A percentile compares a stretch with the other conserved stretches of the same genome.
These are phyloP conservation scores for Geotrichum klebahnii DNA, from an alignment of 1,139 yeast species.

Conservation along the genomic window DNA sequence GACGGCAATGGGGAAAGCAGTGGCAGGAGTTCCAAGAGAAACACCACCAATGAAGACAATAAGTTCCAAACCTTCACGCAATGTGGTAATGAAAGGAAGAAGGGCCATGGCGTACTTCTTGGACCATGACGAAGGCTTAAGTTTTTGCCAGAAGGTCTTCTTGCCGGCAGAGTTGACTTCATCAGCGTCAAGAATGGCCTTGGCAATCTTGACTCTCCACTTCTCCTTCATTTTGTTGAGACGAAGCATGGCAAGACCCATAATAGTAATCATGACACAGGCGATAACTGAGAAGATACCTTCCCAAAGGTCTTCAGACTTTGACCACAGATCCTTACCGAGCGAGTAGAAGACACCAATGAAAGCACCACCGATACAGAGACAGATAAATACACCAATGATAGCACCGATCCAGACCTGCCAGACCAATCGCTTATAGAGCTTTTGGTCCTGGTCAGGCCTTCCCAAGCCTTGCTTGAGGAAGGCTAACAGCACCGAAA, in stretches of 20 bases:
- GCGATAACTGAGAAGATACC: conserved; percentile 84
- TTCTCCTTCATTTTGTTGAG: conserved; percentile 86
- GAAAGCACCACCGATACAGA: conserved; percentile 76
- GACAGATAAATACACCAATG: conserved; percentile 67
- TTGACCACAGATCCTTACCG: conserved; percentile 78
- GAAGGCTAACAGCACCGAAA: conserved; percentile 84
- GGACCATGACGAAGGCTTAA: conserved; percentile 41
- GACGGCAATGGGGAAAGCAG: conserved; percentile 81
- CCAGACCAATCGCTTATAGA: conserved; percentile 57
- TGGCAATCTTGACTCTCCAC: conserved; percentile 87
- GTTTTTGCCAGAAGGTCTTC: conserved; percentile 35
- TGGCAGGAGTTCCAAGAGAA: conserved; percentile 67
- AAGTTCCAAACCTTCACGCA: conserved; percentile 88
- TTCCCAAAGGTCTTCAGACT: conserved; percentile 90
- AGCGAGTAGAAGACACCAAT: conserved; percentile 78
- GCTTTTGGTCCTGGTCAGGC: conserved; percentile 44
- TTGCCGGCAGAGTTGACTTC: conserved; percentile 34
- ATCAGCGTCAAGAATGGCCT: conserved; percentile 54
- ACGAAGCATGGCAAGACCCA: conserved; percentile 92
- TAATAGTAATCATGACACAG: conserved; percentile 70
- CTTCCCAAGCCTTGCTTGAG: conserved; percentile 77
- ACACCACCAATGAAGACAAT: conserved; percentile 87
- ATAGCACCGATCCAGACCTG: conserved; percentile 82
- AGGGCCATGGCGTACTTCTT: conserved; percentile 70
- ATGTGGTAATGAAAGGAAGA: conserved; percentile 70